phyloP scores from a whole-genome alignment of 495 filamentous ascomycete species.

The Penicillium paxilli region DNA sequence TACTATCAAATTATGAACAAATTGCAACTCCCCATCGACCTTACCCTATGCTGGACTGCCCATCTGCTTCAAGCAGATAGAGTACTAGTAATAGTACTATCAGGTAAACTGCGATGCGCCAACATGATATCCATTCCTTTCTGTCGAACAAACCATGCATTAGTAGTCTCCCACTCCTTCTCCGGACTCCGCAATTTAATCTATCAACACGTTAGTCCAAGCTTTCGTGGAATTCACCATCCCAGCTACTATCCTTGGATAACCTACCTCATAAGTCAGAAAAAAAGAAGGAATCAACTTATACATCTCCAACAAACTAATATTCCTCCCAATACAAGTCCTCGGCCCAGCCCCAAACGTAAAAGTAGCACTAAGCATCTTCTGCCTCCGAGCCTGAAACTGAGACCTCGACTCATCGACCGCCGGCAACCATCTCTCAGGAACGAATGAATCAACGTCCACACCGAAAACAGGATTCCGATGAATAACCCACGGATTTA shows the following conservation, averaged over 20 bases:
- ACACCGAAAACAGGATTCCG: constrained; percentile 12
- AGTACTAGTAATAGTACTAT: too few species aligned
- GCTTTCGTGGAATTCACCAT: background rate
- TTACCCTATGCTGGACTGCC: too few species aligned
- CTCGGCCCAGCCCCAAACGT: constrained; percentile 63
- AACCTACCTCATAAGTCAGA: constrained; percentile 59
- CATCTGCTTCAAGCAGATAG: too few species aligned
- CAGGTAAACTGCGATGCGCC: background rate
- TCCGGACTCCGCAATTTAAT: constrained; percentile 25
- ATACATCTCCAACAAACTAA: constrained; percentile 73
- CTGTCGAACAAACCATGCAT: constrained; percentile 36
- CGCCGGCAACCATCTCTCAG: constrained; percentile 53
- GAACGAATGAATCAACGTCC: constrained; percentile 41
- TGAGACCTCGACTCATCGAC: constrained; percentile 44
- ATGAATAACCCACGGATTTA: constrained; percentile 28
- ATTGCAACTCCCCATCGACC: too few species aligned
- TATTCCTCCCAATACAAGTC: constrained; percentile 72
- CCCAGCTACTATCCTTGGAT: background rate
- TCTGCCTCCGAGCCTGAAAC: constrained; percentile 14
- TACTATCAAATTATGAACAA: too few species aligned
- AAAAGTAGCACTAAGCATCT: constrained; percentile 22
- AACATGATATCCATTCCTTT: constrained; percentile 21
- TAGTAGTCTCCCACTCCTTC: constrained; percentile 28
- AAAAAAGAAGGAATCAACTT: constrained; percentile 74
- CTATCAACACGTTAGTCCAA: constrained; percentile 10